These are phyloP conservation scores for Suillus clintonianus DNA, from an alignment of 768 basidiomycete genomes.

Conservation along the genomic window DNA sequence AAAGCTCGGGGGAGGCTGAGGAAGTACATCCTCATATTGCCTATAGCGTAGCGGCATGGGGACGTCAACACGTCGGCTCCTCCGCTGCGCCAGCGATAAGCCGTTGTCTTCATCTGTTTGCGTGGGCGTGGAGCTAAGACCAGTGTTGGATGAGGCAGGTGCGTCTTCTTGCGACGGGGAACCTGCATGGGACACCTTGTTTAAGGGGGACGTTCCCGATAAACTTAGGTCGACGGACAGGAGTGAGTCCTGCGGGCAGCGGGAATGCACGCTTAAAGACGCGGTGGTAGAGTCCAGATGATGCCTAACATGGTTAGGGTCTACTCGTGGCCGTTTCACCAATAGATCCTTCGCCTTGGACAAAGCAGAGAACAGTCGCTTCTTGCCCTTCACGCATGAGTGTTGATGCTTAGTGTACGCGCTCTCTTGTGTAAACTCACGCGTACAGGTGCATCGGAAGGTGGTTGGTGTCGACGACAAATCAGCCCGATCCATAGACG, in stretches of 20 bases:
- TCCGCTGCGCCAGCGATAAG: constrained; percentile 1
- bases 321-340: background rate
- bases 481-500: background rate
- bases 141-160: background rate
- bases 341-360: background rate
- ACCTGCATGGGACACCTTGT: background rate
- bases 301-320: background rate
- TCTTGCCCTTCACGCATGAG: background rate
- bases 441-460: background rate
- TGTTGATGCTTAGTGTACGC: background rate
- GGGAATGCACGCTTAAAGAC: background rate
- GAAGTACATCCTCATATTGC: constrained; percentile 1
- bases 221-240: background rate
- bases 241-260: too few relatives aligned
- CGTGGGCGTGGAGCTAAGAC: background rate
- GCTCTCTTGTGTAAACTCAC: background rate
- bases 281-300: background rate
- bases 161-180: background rate
- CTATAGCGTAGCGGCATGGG: constrained; percentile 1
- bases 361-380: background rate
- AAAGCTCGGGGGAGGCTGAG: background rate
- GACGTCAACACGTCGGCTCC: background rate
- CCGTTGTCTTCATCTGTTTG: background rate
- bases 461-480: accelerated
- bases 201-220: too few relatives aligned